Evolutionary conservation across 306 rosid genomes (phyloP).

Genomic region (Inga leiocalycina): DNA sequence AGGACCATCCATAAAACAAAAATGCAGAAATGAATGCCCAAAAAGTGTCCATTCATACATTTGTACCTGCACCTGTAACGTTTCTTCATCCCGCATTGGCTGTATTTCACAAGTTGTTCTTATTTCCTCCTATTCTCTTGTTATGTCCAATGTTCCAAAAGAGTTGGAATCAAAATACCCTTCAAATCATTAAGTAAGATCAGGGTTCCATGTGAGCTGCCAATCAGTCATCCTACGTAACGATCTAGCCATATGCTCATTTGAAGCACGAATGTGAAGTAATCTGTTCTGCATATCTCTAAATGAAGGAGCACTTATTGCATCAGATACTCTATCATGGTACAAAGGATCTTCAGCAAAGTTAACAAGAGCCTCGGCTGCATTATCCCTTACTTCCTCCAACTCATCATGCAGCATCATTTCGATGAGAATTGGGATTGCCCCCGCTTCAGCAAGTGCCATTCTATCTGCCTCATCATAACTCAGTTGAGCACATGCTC

Average conservation of each 20-base stretch:
- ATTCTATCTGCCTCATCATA: conserved; percentile 42
- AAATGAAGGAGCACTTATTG: conserved; percentile 45
- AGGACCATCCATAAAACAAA: not conserved
- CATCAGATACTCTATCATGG: conserved; percentile 41
- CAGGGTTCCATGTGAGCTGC: conserved; percentile 37
- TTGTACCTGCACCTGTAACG: not conserved
- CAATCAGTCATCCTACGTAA: conserved; percentile 39
- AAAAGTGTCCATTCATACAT: not conserved
- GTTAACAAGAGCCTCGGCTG: conserved; percentile 49
- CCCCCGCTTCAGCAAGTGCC: conserved; percentile 52
- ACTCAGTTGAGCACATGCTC: conserved; percentile 47
- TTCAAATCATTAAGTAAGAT: conserved; percentile 28
- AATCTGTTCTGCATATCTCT: conserved; percentile 44
- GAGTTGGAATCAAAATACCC: conserved; percentile 17
- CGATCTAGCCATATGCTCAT: conserved; percentile 41
- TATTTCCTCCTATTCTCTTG: not conserved
- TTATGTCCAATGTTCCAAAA: not conserved
- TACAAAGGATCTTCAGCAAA: conserved; percentile 47
- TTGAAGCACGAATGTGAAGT: conserved; percentile 31
- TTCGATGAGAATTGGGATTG: conserved; percentile 46
- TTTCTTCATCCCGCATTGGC: not conserved
- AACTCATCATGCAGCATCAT: conserved; percentile 41
- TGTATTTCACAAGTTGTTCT: not conserved
- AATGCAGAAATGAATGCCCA: not conserved
- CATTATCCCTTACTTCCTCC: conserved; percentile 49